Evolutionary conservation across 176 grass and related monocot species (phyloP).

Genomic region (Hyparrhenia diplandra): DNA sequence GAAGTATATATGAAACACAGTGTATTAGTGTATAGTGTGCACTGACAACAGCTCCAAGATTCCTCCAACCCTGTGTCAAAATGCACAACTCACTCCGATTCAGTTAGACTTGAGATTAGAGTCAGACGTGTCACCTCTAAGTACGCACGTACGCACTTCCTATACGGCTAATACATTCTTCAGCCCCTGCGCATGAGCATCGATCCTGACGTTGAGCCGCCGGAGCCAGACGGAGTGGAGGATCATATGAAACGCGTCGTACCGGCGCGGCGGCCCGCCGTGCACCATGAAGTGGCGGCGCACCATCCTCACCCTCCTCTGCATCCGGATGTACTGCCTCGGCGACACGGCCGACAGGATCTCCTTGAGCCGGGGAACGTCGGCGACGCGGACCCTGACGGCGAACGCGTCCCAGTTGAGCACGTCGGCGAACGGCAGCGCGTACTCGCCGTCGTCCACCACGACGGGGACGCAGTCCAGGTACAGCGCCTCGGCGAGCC

Average conservation of each 20-base stretch:
- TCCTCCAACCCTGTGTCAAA: no score
- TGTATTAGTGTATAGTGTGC: no score
- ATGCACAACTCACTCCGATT: no score
- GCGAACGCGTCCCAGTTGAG: no score
- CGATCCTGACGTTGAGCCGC: slow-evolving; percentile 62
- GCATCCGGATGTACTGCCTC: slow-evolving; percentile 74
- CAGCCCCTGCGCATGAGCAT: background rate
- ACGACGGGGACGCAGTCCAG: slow-evolving; percentile 87
- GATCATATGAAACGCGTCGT: slow-evolving; percentile 83
- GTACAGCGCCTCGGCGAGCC: slow-evolving; percentile 80
- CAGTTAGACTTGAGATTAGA: no score
- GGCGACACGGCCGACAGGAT: slow-evolving; percentile 56
- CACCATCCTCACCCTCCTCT: slow-evolving; percentile 46
- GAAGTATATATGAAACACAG: no score
- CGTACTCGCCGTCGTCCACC: slow-evolving; percentile 63
- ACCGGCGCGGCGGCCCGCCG: slow-evolving; percentile 38
- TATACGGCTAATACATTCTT: no score
- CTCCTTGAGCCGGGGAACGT: background rate
- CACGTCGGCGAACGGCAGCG: slow-evolving; percentile 29
- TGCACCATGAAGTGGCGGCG: slow-evolving; percentile 74
- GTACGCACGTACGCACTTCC: no score
- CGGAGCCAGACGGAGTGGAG: slow-evolving; percentile 88
- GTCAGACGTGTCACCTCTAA: no score
- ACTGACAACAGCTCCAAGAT: no score
- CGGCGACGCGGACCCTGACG: no score